phyloP scores from a whole-genome alignment of 169 alveolate genomes.

The Condylostoma magnum region DNA sequence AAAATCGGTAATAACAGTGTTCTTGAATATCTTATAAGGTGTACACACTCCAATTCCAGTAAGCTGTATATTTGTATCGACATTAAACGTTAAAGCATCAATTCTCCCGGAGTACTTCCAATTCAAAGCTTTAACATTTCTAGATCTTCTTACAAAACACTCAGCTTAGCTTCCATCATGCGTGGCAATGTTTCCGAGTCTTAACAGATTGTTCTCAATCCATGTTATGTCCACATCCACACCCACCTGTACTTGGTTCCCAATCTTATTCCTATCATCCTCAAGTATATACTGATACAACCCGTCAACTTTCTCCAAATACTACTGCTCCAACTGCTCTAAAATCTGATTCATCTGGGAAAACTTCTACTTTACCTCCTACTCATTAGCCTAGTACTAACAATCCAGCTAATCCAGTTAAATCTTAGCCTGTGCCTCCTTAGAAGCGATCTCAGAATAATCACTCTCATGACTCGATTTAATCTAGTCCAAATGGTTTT shows the following conservation, averaged over 20 bases:
- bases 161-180: background rate
- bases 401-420: background rate
- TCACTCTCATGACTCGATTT: background rate
- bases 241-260: slow-evolving; percentile 1
- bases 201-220: slow-evolving; percentile 2
- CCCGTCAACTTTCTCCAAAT: background rate
- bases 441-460: background rate
- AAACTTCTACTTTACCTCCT: background rate
- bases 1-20: background rate
- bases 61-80: background rate
- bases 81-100: slow-evolving; percentile 14
- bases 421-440: slow-evolving; percentile 1
- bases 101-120: slow-evolving; percentile 32
- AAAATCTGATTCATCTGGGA: background rate
- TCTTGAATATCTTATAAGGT: slow-evolving; percentile 9
- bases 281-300: slow-evolving; percentile 5
- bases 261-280: no score
- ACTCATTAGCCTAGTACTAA: background rate
- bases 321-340: slow-evolving; percentile 3
- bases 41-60: slow-evolving; percentile 25
- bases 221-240: slow-evolving; percentile 1
- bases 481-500: slow-evolving; percentile 8
- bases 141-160: background rate
- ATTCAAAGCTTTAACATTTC: slow-evolving; percentile 25
- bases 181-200: slow-evolving; percentile 10